Evolutionary conservation across 2,329 filamentous ascomycete species (phyloP).

Genomic region (Aspergillus intermedius): DNA sequence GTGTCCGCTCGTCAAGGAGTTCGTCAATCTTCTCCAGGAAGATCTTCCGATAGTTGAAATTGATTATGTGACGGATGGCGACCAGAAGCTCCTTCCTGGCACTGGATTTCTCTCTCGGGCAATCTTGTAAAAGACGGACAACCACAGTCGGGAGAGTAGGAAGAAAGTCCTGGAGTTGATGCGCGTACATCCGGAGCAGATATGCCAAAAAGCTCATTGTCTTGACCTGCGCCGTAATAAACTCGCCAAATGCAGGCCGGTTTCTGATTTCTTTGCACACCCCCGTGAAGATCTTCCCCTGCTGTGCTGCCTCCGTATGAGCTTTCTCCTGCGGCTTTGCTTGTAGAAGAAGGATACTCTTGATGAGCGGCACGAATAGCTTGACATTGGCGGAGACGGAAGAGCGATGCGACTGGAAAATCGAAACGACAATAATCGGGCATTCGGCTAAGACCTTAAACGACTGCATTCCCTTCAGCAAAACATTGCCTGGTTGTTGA

Average conservation of each 20-base stretch:
- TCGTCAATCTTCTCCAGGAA: slow-evolving; percentile 94
- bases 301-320: slow-evolving; percentile 73
- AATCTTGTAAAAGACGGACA: slow-evolving; percentile 85
- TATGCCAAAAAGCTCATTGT: slow-evolving; percentile 99
- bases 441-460: slow-evolving; percentile 98
- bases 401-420: slow-evolving; percentile 85
- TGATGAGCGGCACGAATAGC: slow-evolving; percentile 88
- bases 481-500: slow-evolving; percentile 70
- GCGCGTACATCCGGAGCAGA: slow-evolving; percentile 77
- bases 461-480: slow-evolving; percentile 93
- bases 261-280: slow-evolving; percentile 93
- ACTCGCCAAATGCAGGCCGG: slow-evolving; percentile 87
- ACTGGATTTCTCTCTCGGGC: slow-evolving; percentile 86
- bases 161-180: slow-evolving; percentile 81
- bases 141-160: slow-evolving; percentile 80
- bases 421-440: slow-evolving; percentile 96
- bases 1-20: slow-evolving; percentile 81
- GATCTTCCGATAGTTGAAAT: slow-evolving; percentile 95
- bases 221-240: slow-evolving; percentile 96
- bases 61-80: slow-evolving; percentile 96
- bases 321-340: slow-evolving; percentile 90
- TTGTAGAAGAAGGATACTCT: slow-evolving; percentile 78
- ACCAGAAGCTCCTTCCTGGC: slow-evolving; percentile 92
- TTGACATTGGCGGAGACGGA: slow-evolving; percentile 80
- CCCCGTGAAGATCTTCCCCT: slow-evolving; percentile 79